A percentile compares a stretch with the other conserved stretches of the same genome.
Conservation (phyloP, 2,329 filamentous ascomycete species). For the Aspergillus tubingensis region DNA sequence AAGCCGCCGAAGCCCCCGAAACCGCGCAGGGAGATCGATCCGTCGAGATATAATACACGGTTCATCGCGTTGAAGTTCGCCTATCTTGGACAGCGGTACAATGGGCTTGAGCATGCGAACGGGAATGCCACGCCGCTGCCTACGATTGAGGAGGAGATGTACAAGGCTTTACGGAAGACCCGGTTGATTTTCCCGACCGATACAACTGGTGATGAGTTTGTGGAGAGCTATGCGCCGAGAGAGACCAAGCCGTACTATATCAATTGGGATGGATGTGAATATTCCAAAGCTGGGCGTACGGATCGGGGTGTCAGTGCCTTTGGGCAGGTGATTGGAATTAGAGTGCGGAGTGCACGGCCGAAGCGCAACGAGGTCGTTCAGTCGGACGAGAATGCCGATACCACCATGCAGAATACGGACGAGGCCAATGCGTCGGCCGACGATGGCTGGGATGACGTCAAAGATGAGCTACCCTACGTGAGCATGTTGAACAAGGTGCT, state of each 20-base stretch:
- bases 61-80: conserved; percentile 90
- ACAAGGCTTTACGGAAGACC: conserved; percentile 82
- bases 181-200: conserved; percentile 75
- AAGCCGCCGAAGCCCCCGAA: conserved; percentile 48
- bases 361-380: conserved; percentile 32
- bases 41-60: conserved; percentile 77
- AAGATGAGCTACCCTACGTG: conserved; percentile 82
- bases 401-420: conserved; percentile 18
- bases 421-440: conserved; percentile 38
- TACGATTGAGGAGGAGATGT: conserved; percentile 89
- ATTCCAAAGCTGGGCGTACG: conserved; percentile 92
- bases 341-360: conserved; percentile 77
- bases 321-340: conserved; percentile 85
- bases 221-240: conserved; percentile 47
- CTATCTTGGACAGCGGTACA: conserved; percentile 87
- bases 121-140: conserved; percentile 68
- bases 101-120: conserved; percentile 85
- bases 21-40: conserved; percentile 61
- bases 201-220: conserved; percentile 39
- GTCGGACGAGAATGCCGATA: conserved; percentile 13
- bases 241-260: conserved; percentile 49
- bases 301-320: conserved; percentile 95
- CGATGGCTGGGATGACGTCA: conserved; percentile 63
- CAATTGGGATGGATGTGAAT: conserved; percentile 82
- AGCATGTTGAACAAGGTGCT: conserved; percentile 82